phyloP scores from a whole-genome alignment of 768 basidiomycete species.

The Kwoniella bestiolae region DNA sequence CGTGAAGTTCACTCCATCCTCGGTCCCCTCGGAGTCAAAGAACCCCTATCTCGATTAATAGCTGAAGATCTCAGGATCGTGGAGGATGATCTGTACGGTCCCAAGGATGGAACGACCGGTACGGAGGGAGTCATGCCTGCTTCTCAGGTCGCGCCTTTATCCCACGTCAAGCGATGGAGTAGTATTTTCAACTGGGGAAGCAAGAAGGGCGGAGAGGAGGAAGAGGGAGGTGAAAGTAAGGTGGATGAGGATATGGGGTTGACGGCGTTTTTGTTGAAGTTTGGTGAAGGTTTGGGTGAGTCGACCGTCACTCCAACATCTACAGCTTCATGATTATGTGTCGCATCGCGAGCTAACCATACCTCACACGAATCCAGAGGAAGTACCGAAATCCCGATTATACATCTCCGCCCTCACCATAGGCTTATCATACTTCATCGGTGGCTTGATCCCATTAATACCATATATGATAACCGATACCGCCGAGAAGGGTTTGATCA shows the following conservation, averaged over 20 bases:
- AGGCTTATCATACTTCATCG: constrained; percentile 89
- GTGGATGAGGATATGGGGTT: constrained; percentile 82
- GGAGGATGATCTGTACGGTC: constrained; percentile 53
- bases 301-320: constrained; percentile 18
- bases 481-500: constrained; percentile 63
- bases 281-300: constrained; percentile 88
- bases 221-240: constrained; percentile 65
- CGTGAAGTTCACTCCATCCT: constrained; percentile 88
- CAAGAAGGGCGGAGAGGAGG: constrained; percentile 55
- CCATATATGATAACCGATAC: constrained; percentile 86
- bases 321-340: background rate
- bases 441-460: constrained; percentile 87
- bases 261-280: constrained; percentile 91
- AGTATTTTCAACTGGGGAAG: constrained; percentile 22
- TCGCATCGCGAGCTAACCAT: background rate
- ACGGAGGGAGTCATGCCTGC: constrained; percentile 35
- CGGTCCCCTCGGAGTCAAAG: constrained; percentile 86
- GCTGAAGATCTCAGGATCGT: constrained; percentile 69
- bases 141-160: constrained; percentile 4
- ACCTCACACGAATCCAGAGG: constrained; percentile 73
- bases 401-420: constrained; percentile 94
- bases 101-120: constrained; percentile 44
- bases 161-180: constrained; percentile 26
- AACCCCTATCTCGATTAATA: constrained; percentile 75
- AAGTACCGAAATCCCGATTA: constrained; percentile 79